Evolutionary conservation across 78 protist species (phyloP), one percentile per base, ranked within the genome.

Genomic region (Dictyostelium brefeldianum): DNA sequence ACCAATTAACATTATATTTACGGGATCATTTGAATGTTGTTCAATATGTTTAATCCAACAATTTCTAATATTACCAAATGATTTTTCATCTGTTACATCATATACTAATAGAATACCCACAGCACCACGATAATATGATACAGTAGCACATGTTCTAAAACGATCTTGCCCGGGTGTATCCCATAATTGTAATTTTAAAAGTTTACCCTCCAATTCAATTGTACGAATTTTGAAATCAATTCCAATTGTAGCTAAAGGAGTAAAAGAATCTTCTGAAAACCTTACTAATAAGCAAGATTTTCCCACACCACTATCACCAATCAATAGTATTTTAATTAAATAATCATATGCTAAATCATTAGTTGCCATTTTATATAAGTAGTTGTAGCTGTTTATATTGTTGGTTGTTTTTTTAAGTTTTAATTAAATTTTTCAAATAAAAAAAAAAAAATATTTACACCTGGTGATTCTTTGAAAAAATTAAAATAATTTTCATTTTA

Each of bases 81-180:
- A 93, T 27, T 95, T 97, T 59, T 64, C 43, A 65, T 96, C 96
- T 48, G 99, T 98, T 43, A 97, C 96, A 80, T 98, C 98, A 78
- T 94, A 96, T 22, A 98, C 99, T 2, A 98, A 89, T 9, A 98
- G 91, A 80, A 98, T 97, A 5, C 98, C 99, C 59, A 94, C 97
- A 17, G 98, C 98, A 14, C 99, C 98, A 20, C 99, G 80, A 90
- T 98, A 98, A 96, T 98, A 98, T 57, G 96, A n/a, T n/a, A n/a
- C 41, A 71, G 96, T 64, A 4, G 98, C 97, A 78, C 98, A 97
- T n/a, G 99, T 67, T 69, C 89, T 81, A 36, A 81, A 81, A 69
- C 78, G 67, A 7, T 81, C 89, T 29, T 48, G 62, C 29, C 89
- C 89, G 1, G 64, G 43, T 46, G 89, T 65, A 69, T 81, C 89